A percentile compares a stretch with the other conserved stretches of the same genome.
phyloP scores from a whole-genome alignment of 768 basidiomycete genomes.

The Termitomyces sp. region DNA sequence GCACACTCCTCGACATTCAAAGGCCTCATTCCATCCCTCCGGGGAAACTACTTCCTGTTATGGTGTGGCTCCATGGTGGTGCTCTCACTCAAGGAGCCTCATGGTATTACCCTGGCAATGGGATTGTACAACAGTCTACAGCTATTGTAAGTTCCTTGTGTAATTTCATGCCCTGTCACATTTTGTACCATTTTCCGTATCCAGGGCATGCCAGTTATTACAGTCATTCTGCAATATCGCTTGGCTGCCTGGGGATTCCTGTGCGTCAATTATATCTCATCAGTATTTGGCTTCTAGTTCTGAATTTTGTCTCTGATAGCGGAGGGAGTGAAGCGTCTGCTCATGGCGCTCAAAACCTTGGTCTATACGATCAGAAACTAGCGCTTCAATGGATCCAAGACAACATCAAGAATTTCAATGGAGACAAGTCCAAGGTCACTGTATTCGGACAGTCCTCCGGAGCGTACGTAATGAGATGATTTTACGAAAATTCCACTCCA shows the following conservation, averaged over 20 bases:
- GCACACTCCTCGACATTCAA: conserved; percentile 14
- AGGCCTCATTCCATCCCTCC: conserved; percentile 8
- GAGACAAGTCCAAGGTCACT: conserved; percentile 32
- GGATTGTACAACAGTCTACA: conserved; percentile 13
- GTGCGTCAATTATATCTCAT: not conserved
- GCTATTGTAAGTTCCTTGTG: conserved; percentile 6
- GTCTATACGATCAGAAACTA: conserved; percentile 36
- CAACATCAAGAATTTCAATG: conserved; percentile 53
- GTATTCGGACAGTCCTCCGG: conserved; percentile 54
- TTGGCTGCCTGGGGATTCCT: conserved; percentile 17
- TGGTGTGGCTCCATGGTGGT: conserved; percentile 17
- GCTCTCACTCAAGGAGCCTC: conserved; percentile 16
- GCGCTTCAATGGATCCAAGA: conserved; percentile 52
- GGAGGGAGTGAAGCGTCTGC: conserved; percentile 24
- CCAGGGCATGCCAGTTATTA: conserved; percentile 14
- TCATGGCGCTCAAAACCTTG: conserved; percentile 36
- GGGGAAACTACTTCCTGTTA: conserved; percentile 12
- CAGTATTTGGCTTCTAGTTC: no score
- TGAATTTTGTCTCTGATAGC: not conserved
- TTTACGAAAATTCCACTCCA: not conserved
- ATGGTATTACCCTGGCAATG: conserved; percentile 14
- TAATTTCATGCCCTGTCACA: not conserved
- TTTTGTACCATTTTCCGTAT: not conserved
- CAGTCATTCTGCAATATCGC: conserved; percentile 15
- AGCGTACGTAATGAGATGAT: conserved; percentile 31